phyloP scores from a whole-genome alignment of 2,329 filamentous ascomycete species.

The Cercospora nicotianae region DNA sequence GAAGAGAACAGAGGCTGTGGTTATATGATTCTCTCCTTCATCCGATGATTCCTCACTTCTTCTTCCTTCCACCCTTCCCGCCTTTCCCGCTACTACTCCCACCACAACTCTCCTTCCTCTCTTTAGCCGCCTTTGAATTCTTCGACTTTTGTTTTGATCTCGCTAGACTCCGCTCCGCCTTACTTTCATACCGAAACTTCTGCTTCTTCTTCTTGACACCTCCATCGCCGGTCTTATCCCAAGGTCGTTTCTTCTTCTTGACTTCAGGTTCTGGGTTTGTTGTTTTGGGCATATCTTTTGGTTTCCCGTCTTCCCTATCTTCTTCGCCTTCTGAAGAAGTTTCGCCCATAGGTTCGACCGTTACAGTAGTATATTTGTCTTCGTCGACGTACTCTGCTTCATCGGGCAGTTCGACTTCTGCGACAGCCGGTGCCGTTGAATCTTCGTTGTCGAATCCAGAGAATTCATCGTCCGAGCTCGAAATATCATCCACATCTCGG shows the following conservation, averaged over 20 bases:
- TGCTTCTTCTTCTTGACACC: slow-evolving; percentile 65
- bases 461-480: slow-evolving; percentile 26
- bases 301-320: slow-evolving; percentile 33
- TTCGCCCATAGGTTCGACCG: slow-evolving; percentile 77
- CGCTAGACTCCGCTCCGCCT: slow-evolving; percentile 70
- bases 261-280: slow-evolving; percentile 3
- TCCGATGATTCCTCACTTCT: neutral
- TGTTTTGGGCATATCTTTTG: slow-evolving; percentile 23
- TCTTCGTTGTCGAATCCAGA: slow-evolving; percentile 25
- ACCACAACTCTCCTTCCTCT: neutral
- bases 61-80: neutral
- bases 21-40: too few relatives aligned
- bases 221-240: slow-evolving; percentile 52
- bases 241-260: slow-evolving; percentile 44
- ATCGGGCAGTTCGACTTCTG: slow-evolving; percentile 27
- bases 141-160: slow-evolving; percentile 64
- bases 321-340: slow-evolving; percentile 37
- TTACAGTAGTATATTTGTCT: slow-evolving; percentile 92
- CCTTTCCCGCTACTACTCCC: neutral
- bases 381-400: slow-evolving; percentile 97
- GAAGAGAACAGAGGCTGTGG: too few relatives aligned
- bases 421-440: neutral
- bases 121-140: slow-evolving; percentile 66
- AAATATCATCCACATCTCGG: slow-evolving; percentile 38
- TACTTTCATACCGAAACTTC: slow-evolving; percentile 92